phyloP scores from a whole-genome alignment of 306 rosid genomes.

The Fragaria ananassa region DNA sequence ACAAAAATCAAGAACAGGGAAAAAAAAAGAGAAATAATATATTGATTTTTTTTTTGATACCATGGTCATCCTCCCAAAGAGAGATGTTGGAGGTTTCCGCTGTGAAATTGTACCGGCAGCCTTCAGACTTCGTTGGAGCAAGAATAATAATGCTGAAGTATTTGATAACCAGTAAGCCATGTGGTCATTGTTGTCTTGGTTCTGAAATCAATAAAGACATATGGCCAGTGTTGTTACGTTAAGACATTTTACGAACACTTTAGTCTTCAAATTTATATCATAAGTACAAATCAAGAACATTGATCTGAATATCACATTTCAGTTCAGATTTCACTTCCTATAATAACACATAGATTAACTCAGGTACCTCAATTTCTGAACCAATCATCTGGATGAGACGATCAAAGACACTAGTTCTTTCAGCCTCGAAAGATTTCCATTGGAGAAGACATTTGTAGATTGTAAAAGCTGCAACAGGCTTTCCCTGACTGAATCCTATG shows the following conservation, averaged over 20 bases:
- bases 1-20: not conserved
- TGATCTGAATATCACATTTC: not conserved
- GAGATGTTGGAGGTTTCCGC: slow-evolving; percentile 80
- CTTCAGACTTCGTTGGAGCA: slow-evolving; percentile 87
- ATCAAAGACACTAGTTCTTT: slow-evolving; percentile 97
- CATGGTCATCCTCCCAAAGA: slow-evolving; percentile 99
- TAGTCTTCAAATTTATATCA: not conserved
- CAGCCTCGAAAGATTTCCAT: slow-evolving; percentile 99
- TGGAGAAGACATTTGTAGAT: slow-evolving; percentile 96
- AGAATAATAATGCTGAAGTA: slow-evolving; percentile 80
- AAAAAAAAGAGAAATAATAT: not conserved
- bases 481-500: slow-evolving; percentile 84
- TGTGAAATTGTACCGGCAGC: slow-evolving; percentile 64
- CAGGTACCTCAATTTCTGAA: slow-evolving; percentile 85
- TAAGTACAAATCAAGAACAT: not conserved
- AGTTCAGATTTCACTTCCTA: not conserved
- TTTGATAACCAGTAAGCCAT: slow-evolving; percentile 99
- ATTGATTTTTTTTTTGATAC: slow-evolving; percentile 32
- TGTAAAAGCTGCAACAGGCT: slow-evolving; percentile 96
- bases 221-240: not conserved
- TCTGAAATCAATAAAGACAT: slow-evolving; percentile 48
- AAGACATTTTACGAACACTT: not conserved
- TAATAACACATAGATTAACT: slow-evolving; percentile 12
- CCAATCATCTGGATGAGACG: slow-evolving; percentile 99
- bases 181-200: slow-evolving; percentile 89